Base-by-base conservation (phyloP, 768 basidiomycete genomes). In the Mycena latifolia region DNA sequence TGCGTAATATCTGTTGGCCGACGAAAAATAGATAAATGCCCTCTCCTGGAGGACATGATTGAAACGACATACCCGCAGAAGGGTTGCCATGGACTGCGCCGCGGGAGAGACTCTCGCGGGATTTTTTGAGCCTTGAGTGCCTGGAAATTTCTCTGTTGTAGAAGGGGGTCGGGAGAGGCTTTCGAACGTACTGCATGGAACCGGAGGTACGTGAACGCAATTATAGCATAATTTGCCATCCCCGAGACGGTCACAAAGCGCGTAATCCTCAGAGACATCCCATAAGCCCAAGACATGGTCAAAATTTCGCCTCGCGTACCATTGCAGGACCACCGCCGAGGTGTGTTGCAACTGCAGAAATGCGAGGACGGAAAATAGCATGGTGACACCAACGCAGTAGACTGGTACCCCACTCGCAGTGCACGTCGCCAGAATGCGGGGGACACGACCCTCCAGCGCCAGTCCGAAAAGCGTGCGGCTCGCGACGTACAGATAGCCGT, bases 401-500 rank as follows among this genome's bases (percentile, higher is more conserved):
- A 89, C 75, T 0, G 90, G 90, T 18, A 89, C 86, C 20, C 89
- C 89, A 51, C 74, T 76, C 50, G 78, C 76, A 54, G 85, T 88
- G 72, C 89, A 87, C 48, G 77, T 80, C 47, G 81, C 80, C 72
- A 91, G 81, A 66, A 86, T 69, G 27, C 71, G 77, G 2, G 89
- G 89, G 14, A 84, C 84, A 72, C 88, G 88, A 5, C 88, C 85
- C 65, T 88, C 86, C 45, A 90, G 79, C 41, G 89, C 89, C 29
- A 91, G 75, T 0, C 87, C 86, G 51, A 80, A 82, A 20, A 88
- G 71, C 2, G 84, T 85, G 14, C 88, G 80, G 37, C 84, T 86
- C 2, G 87, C 82, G 65, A 87, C 55, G 75, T 87, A 92, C 14
- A 89, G 79, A 78, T 86, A 90, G 55, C 88, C 88, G 66, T 92